phyloP scores from a whole-genome alignment of 306 rosid species.

The Potentilla sterilis region DNA sequence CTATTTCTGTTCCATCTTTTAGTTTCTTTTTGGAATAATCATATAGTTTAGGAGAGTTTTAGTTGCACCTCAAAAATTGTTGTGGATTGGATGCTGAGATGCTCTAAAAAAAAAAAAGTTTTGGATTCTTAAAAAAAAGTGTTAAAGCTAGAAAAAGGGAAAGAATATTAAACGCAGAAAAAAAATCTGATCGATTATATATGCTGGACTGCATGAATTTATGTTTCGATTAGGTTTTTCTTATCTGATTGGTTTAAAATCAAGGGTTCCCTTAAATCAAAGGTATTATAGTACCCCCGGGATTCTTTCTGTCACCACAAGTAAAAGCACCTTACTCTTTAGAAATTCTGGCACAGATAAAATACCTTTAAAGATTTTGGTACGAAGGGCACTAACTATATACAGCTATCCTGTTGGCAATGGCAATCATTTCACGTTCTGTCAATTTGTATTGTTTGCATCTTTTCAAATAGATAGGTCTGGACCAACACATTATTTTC shows the following conservation, averaged over 20 bases:
- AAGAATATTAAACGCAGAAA: not conserved
- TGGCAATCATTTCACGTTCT: not conserved
- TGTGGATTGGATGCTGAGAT: not conserved
- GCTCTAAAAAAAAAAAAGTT: not conserved
- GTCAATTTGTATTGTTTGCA: not conserved
- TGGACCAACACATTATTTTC: not conserved
- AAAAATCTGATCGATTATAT: not conserved
- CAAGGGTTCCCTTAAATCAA: not conserved
- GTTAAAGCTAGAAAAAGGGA: not conserved
- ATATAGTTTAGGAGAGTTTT: no score
- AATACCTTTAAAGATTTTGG: not conserved
- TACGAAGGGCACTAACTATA: not conserved
- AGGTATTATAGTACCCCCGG: not conserved
- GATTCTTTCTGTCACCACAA: conserved; percentile 24
- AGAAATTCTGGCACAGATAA: not conserved
- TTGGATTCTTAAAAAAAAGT: not conserved
- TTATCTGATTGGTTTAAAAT: not conserved
- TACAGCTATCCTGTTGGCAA: not conserved
- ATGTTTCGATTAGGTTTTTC: not conserved
- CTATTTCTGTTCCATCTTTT: not conserved
- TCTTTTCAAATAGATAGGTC: not conserved
- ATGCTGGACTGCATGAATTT: not conserved
- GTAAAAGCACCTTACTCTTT: not conserved
- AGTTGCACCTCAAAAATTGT: no score
- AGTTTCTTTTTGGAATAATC: not conserved